Evolutionary conservation across 2,329 filamentous ascomycete genomes (phyloP).

Genomic region (Fusarium nurragi): DNA sequence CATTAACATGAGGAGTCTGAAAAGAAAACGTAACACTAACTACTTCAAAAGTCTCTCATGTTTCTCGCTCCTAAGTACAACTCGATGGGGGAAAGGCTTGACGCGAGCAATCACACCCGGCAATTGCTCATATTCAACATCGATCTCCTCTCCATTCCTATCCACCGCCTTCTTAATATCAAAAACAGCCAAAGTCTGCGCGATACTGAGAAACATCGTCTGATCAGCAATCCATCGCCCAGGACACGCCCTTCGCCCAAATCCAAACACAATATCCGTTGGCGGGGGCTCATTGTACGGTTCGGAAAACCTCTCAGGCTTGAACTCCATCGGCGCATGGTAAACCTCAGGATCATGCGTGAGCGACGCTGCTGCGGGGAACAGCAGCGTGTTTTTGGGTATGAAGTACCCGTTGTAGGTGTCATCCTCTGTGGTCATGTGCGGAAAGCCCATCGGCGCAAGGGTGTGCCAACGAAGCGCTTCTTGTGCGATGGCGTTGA

Average conservation of each 20-base stretch:
- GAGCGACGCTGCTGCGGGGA: neutral
- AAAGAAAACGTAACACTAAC: too few species aligned
- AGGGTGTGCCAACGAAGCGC: slow-evolving; percentile 46
- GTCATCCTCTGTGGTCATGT: slow-evolving; percentile 48
- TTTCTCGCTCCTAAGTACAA: neutral
- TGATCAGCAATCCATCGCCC: slow-evolving; percentile 47
- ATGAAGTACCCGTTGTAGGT: slow-evolving; percentile 37
- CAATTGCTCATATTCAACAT: slow-evolving; percentile 11
- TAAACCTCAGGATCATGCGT: slow-evolving; percentile 52
- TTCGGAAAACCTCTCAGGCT: slow-evolving; percentile 38
- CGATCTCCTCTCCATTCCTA: slow-evolving; percentile 50
- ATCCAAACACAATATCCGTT: slow-evolving; percentile 45
- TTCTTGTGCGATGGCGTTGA: slow-evolving; percentile 47
- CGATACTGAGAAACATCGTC: slow-evolving; percentile 48
- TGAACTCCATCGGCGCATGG: slow-evolving; percentile 50
- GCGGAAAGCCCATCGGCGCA: slow-evolving; percentile 49
- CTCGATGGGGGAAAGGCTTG: neutral
- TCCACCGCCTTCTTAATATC: slow-evolving; percentile 44
- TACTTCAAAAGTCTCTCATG: neutral
- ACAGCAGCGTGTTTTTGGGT: slow-evolving; percentile 42
- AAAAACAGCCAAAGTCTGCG: slow-evolving; percentile 58
- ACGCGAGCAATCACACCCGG: slow-evolving; percentile 19
- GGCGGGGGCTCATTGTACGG: slow-evolving; percentile 46
- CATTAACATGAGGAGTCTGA: too few species aligned
- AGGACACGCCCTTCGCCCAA: slow-evolving; percentile 50